These are phyloP conservation scores for Vitis riparia DNA, from an alignment of 164 flowering plant genomes.

Conservation along the genomic window DNA sequence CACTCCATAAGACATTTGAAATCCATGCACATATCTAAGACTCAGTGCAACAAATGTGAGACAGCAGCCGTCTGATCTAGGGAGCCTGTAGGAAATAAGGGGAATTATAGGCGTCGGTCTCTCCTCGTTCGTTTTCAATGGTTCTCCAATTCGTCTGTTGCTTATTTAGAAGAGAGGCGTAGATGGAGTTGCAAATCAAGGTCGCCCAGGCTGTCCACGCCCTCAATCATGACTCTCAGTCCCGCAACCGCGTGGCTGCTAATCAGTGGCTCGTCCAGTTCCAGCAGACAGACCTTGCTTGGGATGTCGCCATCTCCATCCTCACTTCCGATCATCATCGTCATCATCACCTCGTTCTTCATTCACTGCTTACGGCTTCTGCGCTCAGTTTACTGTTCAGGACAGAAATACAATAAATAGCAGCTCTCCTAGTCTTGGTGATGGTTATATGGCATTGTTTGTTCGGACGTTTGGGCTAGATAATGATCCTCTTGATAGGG, in stretches of 20 bases:
- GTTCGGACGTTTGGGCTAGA: slow-evolving; percentile 85
- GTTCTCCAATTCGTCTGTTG: background rate
- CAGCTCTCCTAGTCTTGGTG: slow-evolving; percentile 37
- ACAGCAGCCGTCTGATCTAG: background rate
- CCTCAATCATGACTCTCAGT: slow-evolving; percentile 78
- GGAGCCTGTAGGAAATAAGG: background rate
- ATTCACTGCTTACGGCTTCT: too few species aligned
- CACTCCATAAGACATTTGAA: too few species aligned
- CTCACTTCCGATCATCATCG: slow-evolving; percentile 53
- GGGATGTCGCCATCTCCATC: slow-evolving; percentile 87
- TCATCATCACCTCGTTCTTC: background rate
- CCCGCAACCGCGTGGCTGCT: slow-evolving; percentile 90
- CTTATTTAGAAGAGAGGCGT: slow-evolving; percentile 6
- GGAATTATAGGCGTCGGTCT: slow-evolving; percentile 1
- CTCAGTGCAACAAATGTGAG: background rate
- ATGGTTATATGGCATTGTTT: slow-evolving; percentile 66
- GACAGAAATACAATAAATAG: slow-evolving; percentile 28
- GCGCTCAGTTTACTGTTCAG: slow-evolving; percentile 25
- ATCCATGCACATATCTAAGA: too few species aligned
- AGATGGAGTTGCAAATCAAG: slow-evolving; percentile 65
- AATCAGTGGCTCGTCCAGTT: slow-evolving; percentile 97
- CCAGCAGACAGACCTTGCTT: slow-evolving; percentile 84
- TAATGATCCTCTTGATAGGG: slow-evolving; percentile 78
- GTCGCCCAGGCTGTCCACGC: slow-evolving; percentile 87
- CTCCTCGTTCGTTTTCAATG: background rate